Conservation (phyloP, 495 filamentous ascomycete species). For the Halenospora varia region DNA sequence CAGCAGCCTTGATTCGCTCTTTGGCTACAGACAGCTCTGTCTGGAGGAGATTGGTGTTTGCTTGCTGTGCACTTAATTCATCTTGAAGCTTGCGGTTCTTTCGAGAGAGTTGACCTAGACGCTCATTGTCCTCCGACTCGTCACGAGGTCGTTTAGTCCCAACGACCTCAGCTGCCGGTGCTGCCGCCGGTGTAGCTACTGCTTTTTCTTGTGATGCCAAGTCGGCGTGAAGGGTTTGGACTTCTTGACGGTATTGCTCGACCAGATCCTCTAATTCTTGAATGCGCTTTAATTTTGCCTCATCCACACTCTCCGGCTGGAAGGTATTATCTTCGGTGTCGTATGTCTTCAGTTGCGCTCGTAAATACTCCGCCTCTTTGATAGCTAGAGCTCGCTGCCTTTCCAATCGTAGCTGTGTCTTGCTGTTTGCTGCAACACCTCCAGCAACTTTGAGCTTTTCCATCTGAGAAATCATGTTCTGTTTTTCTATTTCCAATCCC, state of each 20-base stretch:
- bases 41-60: slow-evolving; percentile 58
- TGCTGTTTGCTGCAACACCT: slow-evolving; percentile 50
- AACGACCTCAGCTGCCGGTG: slow-evolving; percentile 24
- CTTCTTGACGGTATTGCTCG: slow-evolving; percentile 83
- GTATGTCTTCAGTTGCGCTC: slow-evolving; percentile 87
- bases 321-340: slow-evolving; percentile 87
- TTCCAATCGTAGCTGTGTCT: slow-evolving; percentile 66
- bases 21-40: slow-evolving; percentile 70
- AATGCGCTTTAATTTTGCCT: slow-evolving; percentile 70
- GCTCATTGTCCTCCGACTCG: slow-evolving; percentile 57
- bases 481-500: slow-evolving; percentile 63
- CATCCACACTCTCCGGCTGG: slow-evolving; percentile 71
- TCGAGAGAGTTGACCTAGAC: slow-evolving; percentile 74
- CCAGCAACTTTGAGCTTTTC: slow-evolving; percentile 58
- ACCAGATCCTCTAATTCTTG: slow-evolving; percentile 79
- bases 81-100: slow-evolving; percentile 86
- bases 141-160: slow-evolving; percentile 59
- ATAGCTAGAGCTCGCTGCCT: slow-evolving; percentile 77
- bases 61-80: slow-evolving; percentile 64
- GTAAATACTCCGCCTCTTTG: slow-evolving; percentile 91
- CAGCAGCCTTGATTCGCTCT: slow-evolving; percentile 66
- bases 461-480: slow-evolving; percentile 56
- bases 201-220: slow-evolving; percentile 56
- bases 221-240: slow-evolving; percentile 68
- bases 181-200: too few species aligned